Evolutionary conservation across 1,284 basidiomycete genomes (phyloP), one percentile per base, ranked within the genome.

Genomic region (Anthracocystis panici-leucophaei): DNA sequence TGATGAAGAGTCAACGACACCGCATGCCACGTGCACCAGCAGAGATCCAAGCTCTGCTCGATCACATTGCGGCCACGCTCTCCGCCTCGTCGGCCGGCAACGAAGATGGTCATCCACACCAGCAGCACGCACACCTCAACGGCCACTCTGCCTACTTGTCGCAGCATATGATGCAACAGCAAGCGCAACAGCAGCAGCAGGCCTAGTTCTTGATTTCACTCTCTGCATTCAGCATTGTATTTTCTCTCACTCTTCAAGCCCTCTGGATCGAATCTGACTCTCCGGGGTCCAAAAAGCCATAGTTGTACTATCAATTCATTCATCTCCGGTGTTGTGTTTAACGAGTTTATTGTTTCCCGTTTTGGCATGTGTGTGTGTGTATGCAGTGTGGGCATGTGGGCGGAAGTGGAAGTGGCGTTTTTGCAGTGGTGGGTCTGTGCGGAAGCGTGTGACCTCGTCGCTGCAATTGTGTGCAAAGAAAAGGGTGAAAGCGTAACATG

Each of bases 1-100:
- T 96, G 67, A 89, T 95, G 49, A 78, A 81, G 59, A 75, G 53
- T 42, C 75, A 72, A 46, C 59, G 75, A 44, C 68, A 78, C 53
- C 65, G 72, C 42, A 66, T 82, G 5, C 75, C 78, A 5, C 65
- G 79, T 21, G 80, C 78, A 5, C 83, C 83, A 7, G 70, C 67
- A 10, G 83, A 85, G 71, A 83, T 85, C 48, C 79, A 81, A 52
- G 70, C 78, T 9, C 67, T 85, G 48, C 69, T 85, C 44, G 75
- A 82, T 54, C 82, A 85, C 60, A 82, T 85, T 46, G 61, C 75
- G 5, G 61, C 74, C 7, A 68, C 68, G 18, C 63, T 81, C 3
- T 18, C 56, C n/a, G 56, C 65, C 11, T 40, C 51, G 11, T 38
- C 35, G 2, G 31, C 31, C 35, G 51, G 11, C 44, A 44, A 55